These are phyloP conservation scores for Eudorina sp. DNA, from an alignment of 139 green algal genomes.

Conservation along the genomic window DNA sequence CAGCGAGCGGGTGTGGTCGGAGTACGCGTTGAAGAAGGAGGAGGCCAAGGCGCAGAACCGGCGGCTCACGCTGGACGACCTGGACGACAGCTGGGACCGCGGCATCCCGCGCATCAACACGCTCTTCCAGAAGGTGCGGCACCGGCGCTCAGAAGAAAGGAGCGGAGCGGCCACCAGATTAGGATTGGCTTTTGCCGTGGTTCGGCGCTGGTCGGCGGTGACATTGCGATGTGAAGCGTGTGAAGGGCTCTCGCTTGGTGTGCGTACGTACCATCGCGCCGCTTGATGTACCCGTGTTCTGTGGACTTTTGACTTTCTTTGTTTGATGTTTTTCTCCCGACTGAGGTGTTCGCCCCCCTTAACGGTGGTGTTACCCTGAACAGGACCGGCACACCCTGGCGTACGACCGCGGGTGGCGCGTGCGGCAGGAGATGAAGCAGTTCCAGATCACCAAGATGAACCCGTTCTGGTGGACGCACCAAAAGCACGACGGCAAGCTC, in stretches of 20 bases:
- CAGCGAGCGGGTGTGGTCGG: slow-evolving; percentile 97
- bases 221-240: too few relatives aligned
- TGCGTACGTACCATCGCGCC: too few relatives aligned
- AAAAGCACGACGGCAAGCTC: slow-evolving; percentile 99
- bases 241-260: too few relatives aligned
- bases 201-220: too few relatives aligned
- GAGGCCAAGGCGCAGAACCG: slow-evolving; percentile 76
- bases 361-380: too few relatives aligned
- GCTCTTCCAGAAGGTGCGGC: slow-evolving; percentile 91
- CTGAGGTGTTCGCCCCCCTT: too few relatives aligned
- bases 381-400: slow-evolving; percentile 97
- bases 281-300: too few relatives aligned
- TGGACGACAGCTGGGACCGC: slow-evolving; percentile 98
- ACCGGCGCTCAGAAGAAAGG: too few relatives aligned
- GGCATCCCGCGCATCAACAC: slow-evolving; percentile 99
- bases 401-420: slow-evolving; percentile 99
- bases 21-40: slow-evolving; percentile 98
- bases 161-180: too few relatives aligned
- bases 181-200: too few relatives aligned
- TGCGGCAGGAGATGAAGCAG: slow-evolving; percentile 98
- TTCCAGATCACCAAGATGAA: slow-evolving; percentile 90
- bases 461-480: slow-evolving; percentile 99
- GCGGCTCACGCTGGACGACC: slow-evolving; percentile 91
- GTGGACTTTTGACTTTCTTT: neutral
- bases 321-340: neutral